Base-by-base conservation (phyloP, 2,329 filamentous ascomycete genomes). In the Calonectria pseudoreteaudii region DNA sequence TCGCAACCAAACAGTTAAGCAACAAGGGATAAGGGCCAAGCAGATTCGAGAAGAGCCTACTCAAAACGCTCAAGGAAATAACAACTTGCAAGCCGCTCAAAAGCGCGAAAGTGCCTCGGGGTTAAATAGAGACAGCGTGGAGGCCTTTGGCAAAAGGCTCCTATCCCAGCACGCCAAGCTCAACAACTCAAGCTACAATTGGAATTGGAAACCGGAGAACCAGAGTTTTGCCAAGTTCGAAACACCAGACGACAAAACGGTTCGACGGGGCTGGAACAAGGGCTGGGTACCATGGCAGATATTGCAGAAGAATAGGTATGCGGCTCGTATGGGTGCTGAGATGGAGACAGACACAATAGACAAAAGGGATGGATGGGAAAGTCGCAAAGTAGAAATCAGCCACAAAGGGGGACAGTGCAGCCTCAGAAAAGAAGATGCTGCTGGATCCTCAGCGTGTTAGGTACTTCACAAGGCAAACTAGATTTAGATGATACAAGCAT, bases 211-310 rank as follows among this genome's bases (percentile, higher is more conserved):
- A 16, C 56, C 41, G 10, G 34, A 31, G 13, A 16, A 16, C 3
- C 56, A 41, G 10, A 5, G 38, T 10, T 62, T 18, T 26, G 4
- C n/a, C 14, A 13, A 28, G 14, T 62, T 41, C 9, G 26, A 41
- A 6, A 28, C 26, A 6, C 36, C 23, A 11, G 34, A 41, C 1
- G 56, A 38, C 36, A 28, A 41, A 8, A 2, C 9, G 23, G 36
- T 26, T 38, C 56, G 56, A 6, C 23, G 20, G 14, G 16, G 56
- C n/a, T 62, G 56, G 34, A 62, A 30, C 56, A 41, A 9, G 23
- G 56, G 56, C 34, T 62, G 56, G 56, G 36, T 62, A 11, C 56
- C 56, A 41, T 62, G 56, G 56, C 56, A 36, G 56, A 28, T 62
- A 41, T 28, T 62, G 34, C 56, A 62, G 16, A 41, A 23, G 36